Conservation (phyloP, 2,329 filamentous ascomycete genomes). For the Phaeosphaeria sp. region DNA sequence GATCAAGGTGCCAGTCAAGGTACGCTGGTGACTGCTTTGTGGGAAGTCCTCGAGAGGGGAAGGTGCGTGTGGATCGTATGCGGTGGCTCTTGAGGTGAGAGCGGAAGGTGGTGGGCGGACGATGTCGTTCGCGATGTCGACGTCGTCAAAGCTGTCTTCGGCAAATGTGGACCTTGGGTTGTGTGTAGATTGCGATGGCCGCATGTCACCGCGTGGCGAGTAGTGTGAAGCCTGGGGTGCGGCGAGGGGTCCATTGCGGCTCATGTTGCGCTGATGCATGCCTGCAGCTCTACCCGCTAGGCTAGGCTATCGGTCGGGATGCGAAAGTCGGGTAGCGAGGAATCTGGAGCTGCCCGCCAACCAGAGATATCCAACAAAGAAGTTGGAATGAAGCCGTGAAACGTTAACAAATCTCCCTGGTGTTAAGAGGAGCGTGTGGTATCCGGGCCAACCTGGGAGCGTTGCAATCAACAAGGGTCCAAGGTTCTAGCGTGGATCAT, state of each 20-base stretch:
- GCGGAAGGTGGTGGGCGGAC: slow-evolving; percentile 43
- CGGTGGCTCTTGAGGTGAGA: slow-evolving; percentile 36
- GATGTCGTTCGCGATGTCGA: slow-evolving; percentile 38
- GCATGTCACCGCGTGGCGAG: slow-evolving; percentile 33
- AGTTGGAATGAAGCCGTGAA: slow-evolving; percentile 16
- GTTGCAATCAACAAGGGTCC: slow-evolving; percentile 15
- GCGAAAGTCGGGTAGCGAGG: slow-evolving; percentile 25
- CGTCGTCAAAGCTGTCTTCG: slow-evolving; percentile 37
- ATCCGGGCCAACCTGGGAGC: not conserved
- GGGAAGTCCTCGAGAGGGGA: slow-evolving; percentile 38
- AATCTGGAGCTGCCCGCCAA: slow-evolving; percentile 25
- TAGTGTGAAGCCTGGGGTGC: slow-evolving; percentile 34
- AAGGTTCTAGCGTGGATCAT: not conserved
- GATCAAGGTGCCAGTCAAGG: slow-evolving; percentile 45
- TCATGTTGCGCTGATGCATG: slow-evolving; percentile 31
- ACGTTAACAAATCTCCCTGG: slow-evolving; percentile 8
- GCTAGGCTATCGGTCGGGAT: slow-evolving; percentile 5
- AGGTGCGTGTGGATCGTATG: slow-evolving; percentile 41
- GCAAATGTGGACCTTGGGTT: not conserved
- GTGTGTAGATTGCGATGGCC: slow-evolving; percentile 20
- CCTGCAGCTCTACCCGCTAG: slow-evolving; percentile 9
- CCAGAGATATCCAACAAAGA: slow-evolving; percentile 20
- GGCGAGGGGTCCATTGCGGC: slow-evolving; percentile 20
- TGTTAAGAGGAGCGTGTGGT: slow-evolving; percentile 1
- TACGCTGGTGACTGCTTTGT: slow-evolving; percentile 39